Percentiles rank a stretch among this genome's conserved stretches.
Conservation (phyloP, 2,329 filamentous ascomycete genomes). For the Aspergillus sp. region DNA sequence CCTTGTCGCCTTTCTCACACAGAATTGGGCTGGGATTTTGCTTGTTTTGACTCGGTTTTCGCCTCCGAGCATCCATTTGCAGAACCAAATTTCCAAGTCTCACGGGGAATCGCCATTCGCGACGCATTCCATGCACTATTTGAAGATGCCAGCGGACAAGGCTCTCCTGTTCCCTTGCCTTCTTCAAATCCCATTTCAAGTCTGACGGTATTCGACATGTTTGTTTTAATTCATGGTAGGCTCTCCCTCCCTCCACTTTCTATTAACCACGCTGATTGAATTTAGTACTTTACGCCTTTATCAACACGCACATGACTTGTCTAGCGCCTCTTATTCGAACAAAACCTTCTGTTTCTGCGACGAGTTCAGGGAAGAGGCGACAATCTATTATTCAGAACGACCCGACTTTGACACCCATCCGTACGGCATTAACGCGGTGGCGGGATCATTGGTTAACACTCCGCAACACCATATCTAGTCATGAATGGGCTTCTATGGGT, state of each 20-base stretch:
- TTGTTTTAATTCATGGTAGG: conserved; percentile 45
- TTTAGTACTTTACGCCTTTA: conserved; percentile 42
- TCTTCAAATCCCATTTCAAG: conserved; percentile 16
- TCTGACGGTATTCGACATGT: conserved; percentile 41
- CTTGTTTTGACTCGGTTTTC: conserved; percentile 43
- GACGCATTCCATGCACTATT: conserved; percentile 44
- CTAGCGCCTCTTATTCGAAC: conserved; percentile 27
- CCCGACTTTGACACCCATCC: conserved; percentile 31
- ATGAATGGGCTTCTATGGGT: conserved; percentile 42
- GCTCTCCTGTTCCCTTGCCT: background rate
- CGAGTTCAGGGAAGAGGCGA: background rate
- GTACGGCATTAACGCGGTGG: conserved; percentile 38
- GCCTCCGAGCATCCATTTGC: conserved; percentile 43
- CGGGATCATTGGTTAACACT: conserved; percentile 38
- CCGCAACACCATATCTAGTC: conserved; percentile 28
- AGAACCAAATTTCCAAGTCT: conserved; percentile 39
- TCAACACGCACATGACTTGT: conserved; percentile 42
- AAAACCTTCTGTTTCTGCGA: background rate
- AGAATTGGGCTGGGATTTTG: conserved; percentile 47
- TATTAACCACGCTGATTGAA: background rate
- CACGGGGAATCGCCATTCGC: conserved; percentile 36
- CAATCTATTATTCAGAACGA: conserved; percentile 28
- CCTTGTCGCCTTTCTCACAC: conserved; percentile 41
- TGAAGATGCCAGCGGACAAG: conserved; percentile 22
- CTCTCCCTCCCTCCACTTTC: background rate